These are phyloP conservation scores for Isoetes engelmannii DNA, from an alignment of 83 land plant species.

Conservation along the genomic window DNA sequence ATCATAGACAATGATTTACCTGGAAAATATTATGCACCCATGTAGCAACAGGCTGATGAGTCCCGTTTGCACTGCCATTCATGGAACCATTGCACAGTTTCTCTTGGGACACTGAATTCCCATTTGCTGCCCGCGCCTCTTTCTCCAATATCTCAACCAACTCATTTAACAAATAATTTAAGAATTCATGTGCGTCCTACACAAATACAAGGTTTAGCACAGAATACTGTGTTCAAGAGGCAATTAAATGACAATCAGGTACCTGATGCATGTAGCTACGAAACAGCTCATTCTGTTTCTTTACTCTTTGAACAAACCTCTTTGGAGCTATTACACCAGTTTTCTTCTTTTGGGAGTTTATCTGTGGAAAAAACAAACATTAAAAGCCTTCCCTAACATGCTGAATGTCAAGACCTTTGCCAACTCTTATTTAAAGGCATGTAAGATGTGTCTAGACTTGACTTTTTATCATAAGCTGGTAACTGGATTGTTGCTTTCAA, in stretches of 20 bases:
- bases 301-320: slow-evolving; percentile 84
- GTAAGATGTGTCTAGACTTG: background rate
- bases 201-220: slow-evolving; percentile 11
- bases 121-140: slow-evolving; percentile 54
- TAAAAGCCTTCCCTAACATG: background rate
- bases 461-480: background rate
- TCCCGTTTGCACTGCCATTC: slow-evolving; percentile 55
- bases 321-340: slow-evolving; percentile 93
- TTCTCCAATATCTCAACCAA: slow-evolving; percentile 93
- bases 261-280: slow-evolving; percentile 90
- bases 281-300: slow-evolving; percentile 87
- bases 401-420: background rate
- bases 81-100: slow-evolving; percentile 57
- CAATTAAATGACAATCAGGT: background rate
- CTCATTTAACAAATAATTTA: slow-evolving; percentile 84
- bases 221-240: background rate
- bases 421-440: too few relatives aligned
- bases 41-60: slow-evolving; percentile 61
- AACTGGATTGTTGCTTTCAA: too few relatives aligned
- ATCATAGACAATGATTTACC: slow-evolving; percentile 32
- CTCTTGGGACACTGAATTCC: slow-evolving; percentile 40
- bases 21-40: slow-evolving; percentile 97
- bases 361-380: slow-evolving; percentile 36
- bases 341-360: slow-evolving; percentile 88
- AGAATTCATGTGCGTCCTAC: slow-evolving; percentile 95